Conservation (phyloP, 129 eudicot genomes). For the Centella asiatica region DNA sequence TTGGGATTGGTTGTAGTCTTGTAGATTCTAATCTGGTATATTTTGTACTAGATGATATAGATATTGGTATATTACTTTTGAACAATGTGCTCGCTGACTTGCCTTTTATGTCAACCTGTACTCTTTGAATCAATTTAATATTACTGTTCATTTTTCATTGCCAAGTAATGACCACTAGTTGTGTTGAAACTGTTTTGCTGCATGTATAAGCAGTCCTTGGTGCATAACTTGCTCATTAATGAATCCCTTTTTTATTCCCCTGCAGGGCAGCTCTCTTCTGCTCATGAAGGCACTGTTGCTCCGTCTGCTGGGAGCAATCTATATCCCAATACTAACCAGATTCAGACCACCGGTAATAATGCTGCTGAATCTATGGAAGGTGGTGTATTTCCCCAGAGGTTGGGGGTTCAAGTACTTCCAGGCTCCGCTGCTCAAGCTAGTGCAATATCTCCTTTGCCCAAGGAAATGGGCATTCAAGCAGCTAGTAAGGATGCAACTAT, state of each 20-base stretch:
- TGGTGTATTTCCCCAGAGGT: slow-evolving; percentile 47
- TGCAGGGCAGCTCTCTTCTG: slow-evolving; percentile 19
- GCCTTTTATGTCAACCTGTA: too few species aligned
- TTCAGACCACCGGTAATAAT: slow-evolving; percentile 19
- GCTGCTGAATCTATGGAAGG: slow-evolving; percentile 16
- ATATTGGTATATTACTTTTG: too few species aligned
- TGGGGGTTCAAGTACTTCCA: slow-evolving; percentile 35
- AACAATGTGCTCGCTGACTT: too few species aligned
- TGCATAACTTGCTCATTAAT: background rate
- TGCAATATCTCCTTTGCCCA: slow-evolving; percentile 10
- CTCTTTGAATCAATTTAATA: too few species aligned
- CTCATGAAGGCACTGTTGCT: slow-evolving; percentile 22
- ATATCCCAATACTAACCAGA: slow-evolving; percentile 21
- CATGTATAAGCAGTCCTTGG: background rate
- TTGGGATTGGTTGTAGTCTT: too few species aligned
- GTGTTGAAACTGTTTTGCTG: too few species aligned
- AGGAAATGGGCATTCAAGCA: slow-evolving; percentile 24
- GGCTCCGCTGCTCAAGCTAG: slow-evolving; percentile 16
- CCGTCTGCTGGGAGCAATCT: slow-evolving; percentile 13
- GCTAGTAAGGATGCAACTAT: slow-evolving; percentile 17
- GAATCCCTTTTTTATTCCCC: background rate
- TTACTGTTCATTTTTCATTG: too few species aligned
- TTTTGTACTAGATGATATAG: too few species aligned
- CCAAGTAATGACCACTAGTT: too few species aligned
- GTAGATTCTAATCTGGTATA: too few species aligned